phyloP scores from a whole-genome alignment of 2,329 filamentous ascomycete genomes.

The Xylariaceae sp. region DNA sequence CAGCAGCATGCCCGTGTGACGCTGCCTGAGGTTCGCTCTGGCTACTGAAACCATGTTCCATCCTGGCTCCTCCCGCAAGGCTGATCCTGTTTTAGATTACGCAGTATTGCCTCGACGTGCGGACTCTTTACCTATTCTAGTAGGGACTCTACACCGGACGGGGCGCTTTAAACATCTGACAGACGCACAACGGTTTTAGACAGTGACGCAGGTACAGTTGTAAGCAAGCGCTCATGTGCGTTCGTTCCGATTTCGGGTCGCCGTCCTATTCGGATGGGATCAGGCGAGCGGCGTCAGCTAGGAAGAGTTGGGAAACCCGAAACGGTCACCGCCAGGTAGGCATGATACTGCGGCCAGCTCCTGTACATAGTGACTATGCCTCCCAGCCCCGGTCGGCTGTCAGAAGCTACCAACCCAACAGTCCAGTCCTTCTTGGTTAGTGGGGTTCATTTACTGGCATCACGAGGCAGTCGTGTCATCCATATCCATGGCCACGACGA shows the following conservation, averaged over 20 bases:
- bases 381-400: not conserved
- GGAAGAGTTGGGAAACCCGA: not conserved
- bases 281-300: not conserved
- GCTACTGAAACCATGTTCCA: not conserved
- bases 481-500: slow-evolving; percentile 1
- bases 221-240: not conserved
- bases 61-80: not conserved
- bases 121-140: too few species aligned
- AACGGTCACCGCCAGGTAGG: not conserved
- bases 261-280: not conserved
- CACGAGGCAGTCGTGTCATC: not conserved
- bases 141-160: too few species aligned
- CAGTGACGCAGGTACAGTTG: not conserved
- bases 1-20: not conserved
- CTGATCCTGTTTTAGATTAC: not conserved
- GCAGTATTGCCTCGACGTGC: too few species aligned
- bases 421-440: not conserved
- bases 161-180: not conserved
- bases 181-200: not conserved
- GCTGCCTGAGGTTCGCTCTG: not conserved
- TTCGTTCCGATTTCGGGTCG: not conserved
- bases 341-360: not conserved
- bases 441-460: not conserved
- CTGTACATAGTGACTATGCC: not conserved
- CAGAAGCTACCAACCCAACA: not conserved